Evolutionary conservation across 75 land plant species (phyloP).

Genomic region (Cunninghamia lanceolata): DNA sequence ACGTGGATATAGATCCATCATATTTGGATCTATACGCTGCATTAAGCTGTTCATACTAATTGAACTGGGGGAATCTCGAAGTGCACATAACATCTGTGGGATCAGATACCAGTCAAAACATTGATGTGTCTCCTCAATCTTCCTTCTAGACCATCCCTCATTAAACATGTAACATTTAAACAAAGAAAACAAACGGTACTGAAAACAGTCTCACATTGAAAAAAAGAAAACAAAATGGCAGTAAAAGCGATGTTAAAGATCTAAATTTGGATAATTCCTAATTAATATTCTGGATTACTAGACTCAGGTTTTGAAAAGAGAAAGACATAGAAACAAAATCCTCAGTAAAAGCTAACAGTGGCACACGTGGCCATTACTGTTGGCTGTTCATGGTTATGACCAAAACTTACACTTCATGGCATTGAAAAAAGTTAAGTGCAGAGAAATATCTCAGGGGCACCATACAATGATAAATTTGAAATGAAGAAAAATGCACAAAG

Average conservation of each 20-base stretch:
- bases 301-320: background rate
- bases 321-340: background rate
- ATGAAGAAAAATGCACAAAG: background rate
- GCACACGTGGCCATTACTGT: background rate
- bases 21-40: conserved; percentile 54
- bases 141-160: background rate
- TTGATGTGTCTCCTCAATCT: background rate
- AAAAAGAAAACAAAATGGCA: background rate
- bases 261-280: background rate
- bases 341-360: background rate
- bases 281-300: background rate
- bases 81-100: conserved; percentile 64
- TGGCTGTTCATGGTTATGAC: background rate
- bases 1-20: conserved; percentile 71
- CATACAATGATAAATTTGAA: background rate
- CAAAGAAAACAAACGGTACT: background rate
- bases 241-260: background rate
- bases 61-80: conserved; percentile 52
- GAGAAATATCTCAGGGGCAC: background rate
- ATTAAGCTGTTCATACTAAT: conserved; percentile 57
- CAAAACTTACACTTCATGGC: background rate
- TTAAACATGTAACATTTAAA: background rate
- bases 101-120: conserved; percentile 7
- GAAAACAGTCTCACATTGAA: too few relatives aligned
- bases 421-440: background rate